Base-by-base conservation (phyloP, 2,329 filamentous ascomycete genomes). In the Aspergillus tamarii region DNA sequence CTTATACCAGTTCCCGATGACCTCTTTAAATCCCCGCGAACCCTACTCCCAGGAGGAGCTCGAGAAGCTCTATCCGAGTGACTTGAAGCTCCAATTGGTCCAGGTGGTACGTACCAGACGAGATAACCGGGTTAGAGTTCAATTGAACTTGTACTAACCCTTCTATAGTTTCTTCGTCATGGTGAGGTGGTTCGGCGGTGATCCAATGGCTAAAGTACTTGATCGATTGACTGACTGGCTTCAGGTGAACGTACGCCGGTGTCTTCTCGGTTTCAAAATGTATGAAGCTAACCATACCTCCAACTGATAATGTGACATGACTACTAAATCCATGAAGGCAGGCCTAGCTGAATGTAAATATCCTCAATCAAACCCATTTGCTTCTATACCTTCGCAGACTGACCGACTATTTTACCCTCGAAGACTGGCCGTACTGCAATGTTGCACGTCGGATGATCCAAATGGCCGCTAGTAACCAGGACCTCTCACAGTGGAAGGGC, bases 391-490 rank as follows among this genome's bases (percentile, higher is more conserved):
- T 14, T 39, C 7, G 48, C 56, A 58, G 34, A 61, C 60, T 57
- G 50, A 53, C 56, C 48, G 14, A 41, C 9, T 28, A 55, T 21
- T 28, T 36, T 46, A 26, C 60, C 61, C 70, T 60, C 57, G 52
- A 67, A 84, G 84, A 88, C 79, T 99, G 95, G 95, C 93, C 95
- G 1, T 98, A 97, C 80, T 99, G 95, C 81, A 86, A 87, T 68
- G 87, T 89, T 61, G 91, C 91, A 26, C 86, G 88, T 64, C 89
- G 90, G 68, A 85, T 98, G 75, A 87, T 84, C 30, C 86, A 86
- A 64, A 84, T 87, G 64, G 84, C 89, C 28, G 81, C 87, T 67
- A 81, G 81, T 45, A 84, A 80, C 53, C 83, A 84, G 61, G 84
- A 84, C 72, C 78, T 80, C 64, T 82, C 78, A 41, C 74, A 80